phyloP scores from a whole-genome alignment of 768 basidiomycete genomes.

The Amanita polypyramis region DNA sequence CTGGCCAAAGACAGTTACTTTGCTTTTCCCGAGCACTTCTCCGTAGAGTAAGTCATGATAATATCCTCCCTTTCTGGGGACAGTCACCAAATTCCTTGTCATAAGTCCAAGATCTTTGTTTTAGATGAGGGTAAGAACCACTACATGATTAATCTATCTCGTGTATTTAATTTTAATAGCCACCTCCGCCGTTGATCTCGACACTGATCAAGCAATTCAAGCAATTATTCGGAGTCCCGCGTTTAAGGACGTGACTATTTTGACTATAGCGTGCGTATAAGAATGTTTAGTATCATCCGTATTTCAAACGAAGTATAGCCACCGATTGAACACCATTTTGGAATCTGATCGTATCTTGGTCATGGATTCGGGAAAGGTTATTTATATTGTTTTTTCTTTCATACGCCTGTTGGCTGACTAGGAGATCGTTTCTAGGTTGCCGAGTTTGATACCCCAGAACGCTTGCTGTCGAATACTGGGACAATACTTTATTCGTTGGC shows the following conservation, averaged over 20 bases:
- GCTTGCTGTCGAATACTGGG: constrained; percentile 44
- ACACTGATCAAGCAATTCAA: constrained; percentile 85
- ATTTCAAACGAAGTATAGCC: constrained; percentile 25
- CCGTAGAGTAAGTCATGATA: constrained; percentile 40
- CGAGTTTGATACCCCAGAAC: constrained; percentile 71
- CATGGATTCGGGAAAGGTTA: constrained; percentile 65
- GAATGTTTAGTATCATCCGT: not conserved
- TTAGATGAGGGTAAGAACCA: constrained; percentile 70
- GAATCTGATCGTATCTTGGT: constrained; percentile 77
- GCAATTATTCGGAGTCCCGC: constrained; percentile 74
- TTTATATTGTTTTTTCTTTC: not conserved
- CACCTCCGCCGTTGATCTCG: constrained; percentile 83
- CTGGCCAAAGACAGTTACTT: constrained; percentile 80
- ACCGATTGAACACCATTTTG: constrained; percentile 78
- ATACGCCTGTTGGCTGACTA: not conserved
- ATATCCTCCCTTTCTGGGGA: not conserved
- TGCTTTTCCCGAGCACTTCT: constrained; percentile 84
- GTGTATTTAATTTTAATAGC: constrained; percentile 28
- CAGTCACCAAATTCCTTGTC: constrained; percentile 4
- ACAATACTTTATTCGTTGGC: constrained; percentile 57
- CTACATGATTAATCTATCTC: not conserved
- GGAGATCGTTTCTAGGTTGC: constrained; percentile 35
- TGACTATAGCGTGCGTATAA: constrained; percentile 67
- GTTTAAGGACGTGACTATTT: constrained; percentile 69
- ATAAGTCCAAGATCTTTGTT: constrained; percentile 73